Evolutionary conservation across 2,329 filamentous ascomycete genomes (phyloP).

Genomic region (Simplicillium aogashimaense): DNA sequence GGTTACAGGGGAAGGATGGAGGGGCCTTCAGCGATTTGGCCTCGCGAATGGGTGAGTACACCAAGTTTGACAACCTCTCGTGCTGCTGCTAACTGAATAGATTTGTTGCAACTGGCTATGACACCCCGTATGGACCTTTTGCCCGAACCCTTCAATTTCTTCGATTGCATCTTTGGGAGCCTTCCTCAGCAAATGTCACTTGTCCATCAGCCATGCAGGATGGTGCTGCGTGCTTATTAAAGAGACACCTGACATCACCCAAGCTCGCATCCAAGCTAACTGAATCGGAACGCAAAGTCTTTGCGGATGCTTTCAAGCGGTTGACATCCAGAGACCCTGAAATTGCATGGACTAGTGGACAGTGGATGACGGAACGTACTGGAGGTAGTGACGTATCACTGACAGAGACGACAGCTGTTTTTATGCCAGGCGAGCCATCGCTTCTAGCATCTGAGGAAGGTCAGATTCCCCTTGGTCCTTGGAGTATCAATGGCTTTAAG

Average conservation of each 20-base stretch:
- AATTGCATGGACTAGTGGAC: slow-evolving; percentile 6
- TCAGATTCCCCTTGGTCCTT: slow-evolving; percentile 5
- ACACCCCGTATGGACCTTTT: slow-evolving; percentile 3
- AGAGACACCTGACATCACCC: background rate
- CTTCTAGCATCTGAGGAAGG: background rate
- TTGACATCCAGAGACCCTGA: slow-evolving; percentile 3
- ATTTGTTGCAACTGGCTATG: slow-evolving; percentile 5
- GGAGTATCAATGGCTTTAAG: slow-evolving; percentile 8
- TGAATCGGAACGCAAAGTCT: slow-evolving; percentile 2
- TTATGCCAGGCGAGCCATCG: background rate
- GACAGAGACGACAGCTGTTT: slow-evolving; percentile 6
- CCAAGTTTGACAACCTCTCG: too few species aligned
- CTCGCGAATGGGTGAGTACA: slow-evolving; percentile 3
- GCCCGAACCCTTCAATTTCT: slow-evolving; percentile 2
- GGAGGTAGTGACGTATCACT: slow-evolving; percentile 8
- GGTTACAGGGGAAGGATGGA: slow-evolving; percentile 7
- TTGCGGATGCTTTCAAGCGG: slow-evolving; percentile 4
- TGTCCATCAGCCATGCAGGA: slow-evolving; percentile 7
- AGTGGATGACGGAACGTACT: slow-evolving; percentile 9
- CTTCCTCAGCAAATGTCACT: background rate
- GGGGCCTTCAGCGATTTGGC: slow-evolving; percentile 4
- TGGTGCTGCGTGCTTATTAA: slow-evolving; percentile 6
- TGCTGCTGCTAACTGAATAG: background rate
- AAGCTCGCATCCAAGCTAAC: background rate
- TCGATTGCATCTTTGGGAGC: too few species aligned